Evolutionary conservation across 768 basidiomycete genomes (phyloP), one percentile per base, ranked within the genome.

Genomic region (Galerina marginata): DNA sequence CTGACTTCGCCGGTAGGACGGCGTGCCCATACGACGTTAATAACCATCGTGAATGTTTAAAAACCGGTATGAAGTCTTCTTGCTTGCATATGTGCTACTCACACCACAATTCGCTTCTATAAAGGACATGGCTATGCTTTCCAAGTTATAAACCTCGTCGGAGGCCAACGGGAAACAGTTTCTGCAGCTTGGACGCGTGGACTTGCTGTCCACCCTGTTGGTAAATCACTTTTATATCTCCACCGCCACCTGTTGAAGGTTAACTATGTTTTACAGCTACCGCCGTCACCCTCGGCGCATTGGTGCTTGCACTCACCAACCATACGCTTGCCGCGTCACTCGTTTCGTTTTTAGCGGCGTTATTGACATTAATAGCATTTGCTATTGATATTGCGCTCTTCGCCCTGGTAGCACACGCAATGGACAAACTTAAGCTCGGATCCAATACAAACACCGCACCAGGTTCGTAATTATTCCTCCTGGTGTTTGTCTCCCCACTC

Each of bases 361-460:
- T 81, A 20, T 70, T 93, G 47, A 84, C 90, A 2, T 74, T 92
- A 56, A 83, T 92, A 62, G 86, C 90, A 1, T 91, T 93, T 68
- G 83, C 84, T 43, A 84, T 90, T 69, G 90, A 94, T 71, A 87
- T 93, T 59, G 88, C 89, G 12, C 83, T 94, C 26, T 89, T 77
- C 67, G 86, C 79, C 5, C 85, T 79, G 59, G 80, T 88, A 46
- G 85, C 83, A 67, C 79, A 87, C 49, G 77, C 86, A 64, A 78
- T 90, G 65, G 73, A 74, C 38, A 79, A 84, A 58, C 77, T 92
- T 10, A 72, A 77, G 54, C 70, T 81, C 20, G 61, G 64, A n/a
- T 73, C 74, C 5, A 76, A 69, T 43, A 89, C 89, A 11, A 75
- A 77, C 58, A 80, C 88, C 15, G 88, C 81, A 6, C 86, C 86